phyloP scores from a whole-genome alignment of 2,329 filamentous ascomycete genomes.

The Stemphylium lycopersici region DNA sequence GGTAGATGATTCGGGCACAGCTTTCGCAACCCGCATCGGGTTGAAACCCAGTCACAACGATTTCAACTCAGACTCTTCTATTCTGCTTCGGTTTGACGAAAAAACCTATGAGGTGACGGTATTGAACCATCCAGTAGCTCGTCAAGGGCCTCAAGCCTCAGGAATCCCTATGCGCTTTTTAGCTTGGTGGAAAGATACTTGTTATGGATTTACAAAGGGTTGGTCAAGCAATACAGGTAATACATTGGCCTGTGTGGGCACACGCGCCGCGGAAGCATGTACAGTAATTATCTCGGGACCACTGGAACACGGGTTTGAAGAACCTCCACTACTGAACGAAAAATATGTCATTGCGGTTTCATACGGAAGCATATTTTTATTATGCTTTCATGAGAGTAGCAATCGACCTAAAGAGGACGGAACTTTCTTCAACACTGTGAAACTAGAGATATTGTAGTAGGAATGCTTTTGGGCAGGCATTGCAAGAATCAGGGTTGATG shows the following conservation, averaged over 20 bases:
- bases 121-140: not conserved
- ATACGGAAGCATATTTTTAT: not conserved
- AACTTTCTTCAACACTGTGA: slow-evolving; percentile 7
- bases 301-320: not conserved
- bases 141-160: too few relatives aligned
- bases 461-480: not conserved
- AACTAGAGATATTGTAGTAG: not conserved
- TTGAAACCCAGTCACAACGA: too few relatives aligned
- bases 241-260: slow-evolving; percentile 4
- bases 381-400: slow-evolving; percentile 12
- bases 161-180: not conserved
- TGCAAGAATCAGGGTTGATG: too few relatives aligned
- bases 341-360: slow-evolving; percentile 9
- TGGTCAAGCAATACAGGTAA: not conserved
- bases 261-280: not conserved
- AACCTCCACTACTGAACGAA: slow-evolving; percentile 4
- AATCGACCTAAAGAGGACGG: slow-evolving; percentile 1
- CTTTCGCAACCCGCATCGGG: not conserved
- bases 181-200: slow-evolving; percentile 27
- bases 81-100: slow-evolving; percentile 23
- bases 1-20: not conserved
- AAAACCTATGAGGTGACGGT: slow-evolving; percentile 12
- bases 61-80: not conserved
- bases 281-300: not conserved
- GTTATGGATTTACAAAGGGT: not conserved